Percentiles rank a stretch among this genome's conserved stretches.
phyloP scores from a whole-genome alignment of 177 flowering plant genomes.

The Vitis hybrid region DNA sequence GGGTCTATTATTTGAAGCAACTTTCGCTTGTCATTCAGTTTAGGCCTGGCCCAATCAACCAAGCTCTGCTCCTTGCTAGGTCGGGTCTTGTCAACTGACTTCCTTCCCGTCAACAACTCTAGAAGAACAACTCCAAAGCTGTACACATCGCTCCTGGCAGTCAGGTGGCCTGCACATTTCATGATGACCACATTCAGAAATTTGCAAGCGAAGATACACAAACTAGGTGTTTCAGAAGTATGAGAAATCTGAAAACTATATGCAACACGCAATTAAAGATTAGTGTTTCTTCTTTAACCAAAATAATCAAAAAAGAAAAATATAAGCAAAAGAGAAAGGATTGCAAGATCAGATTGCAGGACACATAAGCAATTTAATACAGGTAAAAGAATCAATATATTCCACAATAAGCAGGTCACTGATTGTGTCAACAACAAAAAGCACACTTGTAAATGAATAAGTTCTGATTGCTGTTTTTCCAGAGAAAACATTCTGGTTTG shows the following conservation, averaged over 20 bases:
- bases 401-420: no score
- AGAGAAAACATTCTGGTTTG: no score
- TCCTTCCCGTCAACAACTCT: slow-evolving; percentile 89
- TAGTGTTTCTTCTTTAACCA: background rate
- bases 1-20: slow-evolving; percentile 91
- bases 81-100: slow-evolving; percentile 89
- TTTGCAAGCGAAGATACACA: background rate
- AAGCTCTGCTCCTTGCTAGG: slow-evolving; percentile 90
- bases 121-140: slow-evolving; percentile 99
- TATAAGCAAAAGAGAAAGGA: no score
- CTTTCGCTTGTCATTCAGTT: slow-evolving; percentile 86
- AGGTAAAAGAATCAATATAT: no score
- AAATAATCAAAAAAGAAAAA: no score
- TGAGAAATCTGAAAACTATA: background rate
- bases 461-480: no score
- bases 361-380: no score
- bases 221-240: background rate
- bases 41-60: slow-evolving; percentile 98
- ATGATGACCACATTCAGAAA: slow-evolving; percentile 6
- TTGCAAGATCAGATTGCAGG: no score
- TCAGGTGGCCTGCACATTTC: slow-evolving; percentile 74
- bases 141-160: slow-evolving; percentile 95
- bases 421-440: no score
- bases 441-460: no score
- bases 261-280: background rate